Evolutionary conservation across 805 yeast genomes (phyloP).

Genomic region (Starmerella stigmatis): DNA sequence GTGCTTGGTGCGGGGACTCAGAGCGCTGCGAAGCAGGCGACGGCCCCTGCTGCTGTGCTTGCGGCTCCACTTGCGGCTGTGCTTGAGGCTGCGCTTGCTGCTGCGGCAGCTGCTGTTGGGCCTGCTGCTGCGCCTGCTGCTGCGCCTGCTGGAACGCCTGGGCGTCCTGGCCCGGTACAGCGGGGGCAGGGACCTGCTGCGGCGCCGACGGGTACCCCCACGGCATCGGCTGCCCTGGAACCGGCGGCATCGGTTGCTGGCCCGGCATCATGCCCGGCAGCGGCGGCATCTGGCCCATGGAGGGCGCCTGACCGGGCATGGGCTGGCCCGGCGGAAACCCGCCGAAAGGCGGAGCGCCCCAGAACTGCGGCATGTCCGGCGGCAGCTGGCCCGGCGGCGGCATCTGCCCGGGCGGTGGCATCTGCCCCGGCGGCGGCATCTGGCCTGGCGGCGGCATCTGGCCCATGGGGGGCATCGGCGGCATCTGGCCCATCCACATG

Average conservation of each 20-base stretch:
- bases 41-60: not conserved
- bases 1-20: not conserved
- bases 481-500: constrained; percentile 5
- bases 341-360: constrained; percentile 5
- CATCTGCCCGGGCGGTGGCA: constrained; percentile 6
- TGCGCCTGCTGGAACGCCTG: not conserved
- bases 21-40: not conserved
- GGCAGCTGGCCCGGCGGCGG: constrained; percentile 2
- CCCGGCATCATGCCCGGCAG: constrained; percentile 1
- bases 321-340: constrained; percentile 1
- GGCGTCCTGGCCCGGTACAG: not conserved
- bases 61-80: not conserved
- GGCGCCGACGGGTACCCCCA: not conserved
- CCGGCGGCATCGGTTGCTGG: not conserved
- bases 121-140: constrained; percentile 5
- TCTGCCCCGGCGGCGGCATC: constrained; percentile 1
- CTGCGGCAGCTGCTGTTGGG: not conserved
- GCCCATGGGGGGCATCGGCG: constrained; percentile 4
- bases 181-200: constrained; percentile 1
- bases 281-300: constrained; percentile 1
- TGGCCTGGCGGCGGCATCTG: constrained; percentile 8
- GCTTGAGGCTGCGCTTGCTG: not conserved
- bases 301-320: constrained; percentile 3
- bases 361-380: constrained; percentile 3
- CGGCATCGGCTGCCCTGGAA: constrained; percentile 6